phyloP scores from a whole-genome alignment of 768 basidiomycete species.

The Xerocomellus dryophilus region DNA sequence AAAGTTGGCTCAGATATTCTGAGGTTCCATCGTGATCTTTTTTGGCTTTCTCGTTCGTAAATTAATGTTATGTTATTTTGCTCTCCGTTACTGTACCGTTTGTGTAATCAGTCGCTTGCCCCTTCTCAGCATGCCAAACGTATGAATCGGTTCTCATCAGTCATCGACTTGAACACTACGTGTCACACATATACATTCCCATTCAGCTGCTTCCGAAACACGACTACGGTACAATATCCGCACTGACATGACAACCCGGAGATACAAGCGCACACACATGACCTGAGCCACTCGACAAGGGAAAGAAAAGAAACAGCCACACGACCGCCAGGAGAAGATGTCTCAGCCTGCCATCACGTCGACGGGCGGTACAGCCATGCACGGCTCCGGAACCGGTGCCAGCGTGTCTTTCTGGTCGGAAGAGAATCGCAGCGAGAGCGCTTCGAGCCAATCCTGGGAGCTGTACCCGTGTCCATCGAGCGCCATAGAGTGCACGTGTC shows the following conservation, averaged over 20 bases:
- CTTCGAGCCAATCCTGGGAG: slow-evolving; percentile 19
- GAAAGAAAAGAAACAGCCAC: neutral
- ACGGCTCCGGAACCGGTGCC: neutral
- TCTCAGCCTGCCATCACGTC: neutral
- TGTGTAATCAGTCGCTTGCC: neutral
- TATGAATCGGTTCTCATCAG: too few species aligned
- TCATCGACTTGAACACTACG: too few species aligned
- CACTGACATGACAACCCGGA: neutral
- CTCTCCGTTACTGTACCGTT: neutral
- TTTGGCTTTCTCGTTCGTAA: neutral
- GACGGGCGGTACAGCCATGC: neutral
- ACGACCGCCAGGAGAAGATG: too few species aligned
- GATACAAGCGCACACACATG: neutral
- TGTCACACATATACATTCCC: neutral
- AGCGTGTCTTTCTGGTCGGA: neutral
- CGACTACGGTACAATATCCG: neutral
- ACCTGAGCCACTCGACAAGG: neutral
- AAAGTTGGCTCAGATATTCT: slow-evolving; percentile 20
- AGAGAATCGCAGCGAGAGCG: slow-evolving; percentile 14
- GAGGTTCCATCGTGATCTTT: neutral
- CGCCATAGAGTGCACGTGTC: slow-evolving; percentile 4
- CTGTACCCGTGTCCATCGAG: slow-evolving; percentile 1
- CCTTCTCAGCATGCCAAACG: too few species aligned
- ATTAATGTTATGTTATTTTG: neutral
- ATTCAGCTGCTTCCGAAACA: neutral